phyloP scores from a whole-genome alignment of 768 basidiomycete genomes.

The Terana coerulea region DNA sequence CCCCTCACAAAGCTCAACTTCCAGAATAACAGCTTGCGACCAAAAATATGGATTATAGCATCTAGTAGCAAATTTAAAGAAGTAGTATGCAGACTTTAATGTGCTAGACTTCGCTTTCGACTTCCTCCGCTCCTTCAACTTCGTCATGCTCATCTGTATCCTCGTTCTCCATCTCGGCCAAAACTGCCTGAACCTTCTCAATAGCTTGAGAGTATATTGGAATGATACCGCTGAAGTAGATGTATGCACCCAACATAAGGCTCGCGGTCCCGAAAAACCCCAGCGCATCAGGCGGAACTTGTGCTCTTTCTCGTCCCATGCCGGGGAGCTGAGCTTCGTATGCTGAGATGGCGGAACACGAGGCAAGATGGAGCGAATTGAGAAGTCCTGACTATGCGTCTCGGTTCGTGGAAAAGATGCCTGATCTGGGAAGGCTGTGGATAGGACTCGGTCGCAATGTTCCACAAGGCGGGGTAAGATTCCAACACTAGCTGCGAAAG shows the following conservation, averaged over 20 bases:
- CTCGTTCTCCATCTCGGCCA: slow-evolving; percentile 2
- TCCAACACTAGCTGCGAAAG: slow-evolving; percentile 50
- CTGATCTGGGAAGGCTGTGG: slow-evolving; percentile 27
- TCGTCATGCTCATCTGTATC: too few species aligned
- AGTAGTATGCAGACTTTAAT: not conserved
- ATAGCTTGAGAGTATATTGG: not conserved
- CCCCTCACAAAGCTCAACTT: too few species aligned
- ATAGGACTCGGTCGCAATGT: slow-evolving; percentile 52
- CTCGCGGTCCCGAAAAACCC: slow-evolving; percentile 27
- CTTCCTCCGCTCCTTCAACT: too few species aligned
- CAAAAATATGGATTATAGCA: not conserved
- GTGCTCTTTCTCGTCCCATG: slow-evolving; percentile 30
- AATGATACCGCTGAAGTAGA: not conserved
- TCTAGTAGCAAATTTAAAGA: not conserved
- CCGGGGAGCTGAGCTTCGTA: slow-evolving; percentile 27
- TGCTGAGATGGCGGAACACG: slow-evolving; percentile 4
- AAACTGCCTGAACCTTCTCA: not conserved
- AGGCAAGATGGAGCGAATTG: slow-evolving; percentile 35
- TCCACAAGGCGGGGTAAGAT: slow-evolving; percentile 53
- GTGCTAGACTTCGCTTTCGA: not conserved
- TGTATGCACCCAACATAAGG: not conserved
- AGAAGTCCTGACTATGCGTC: slow-evolving; percentile 13
- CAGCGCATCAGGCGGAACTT: slow-evolving; percentile 47
- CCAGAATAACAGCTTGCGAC: too few species aligned
- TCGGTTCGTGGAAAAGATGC: slow-evolving; percentile 17